Evolutionary conservation across 1,284 basidiomycete genomes (phyloP).

Genomic region (Rugosomyces carneus): DNA sequence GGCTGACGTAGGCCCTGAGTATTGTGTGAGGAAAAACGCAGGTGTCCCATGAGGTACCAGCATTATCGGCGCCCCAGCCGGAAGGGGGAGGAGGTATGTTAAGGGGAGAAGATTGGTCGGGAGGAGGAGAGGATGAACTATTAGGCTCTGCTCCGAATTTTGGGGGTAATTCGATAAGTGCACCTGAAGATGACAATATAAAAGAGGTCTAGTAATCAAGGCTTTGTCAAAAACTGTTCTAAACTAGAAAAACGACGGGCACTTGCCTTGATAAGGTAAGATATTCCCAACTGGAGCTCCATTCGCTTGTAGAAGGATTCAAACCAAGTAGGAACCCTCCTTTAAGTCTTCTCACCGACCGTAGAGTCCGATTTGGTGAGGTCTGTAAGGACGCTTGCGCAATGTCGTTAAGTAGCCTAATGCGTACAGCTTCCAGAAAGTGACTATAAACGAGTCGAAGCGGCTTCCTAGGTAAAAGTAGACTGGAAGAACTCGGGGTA

Average conservation of each 20-base stretch:
- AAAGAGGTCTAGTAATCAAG: constrained; percentile 38
- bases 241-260: background rate
- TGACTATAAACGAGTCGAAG: constrained; percentile 41
- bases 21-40: constrained; percentile 62
- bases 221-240: constrained; percentile 9
- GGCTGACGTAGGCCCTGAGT: constrained; percentile 55
- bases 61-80: constrained; percentile 57
- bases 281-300: constrained; percentile 59
- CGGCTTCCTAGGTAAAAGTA: constrained; percentile 35
- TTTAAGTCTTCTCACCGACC: constrained; percentile 40
- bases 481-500: constrained; percentile 16
- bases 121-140: constrained; percentile 54
- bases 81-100: constrained; percentile 32
- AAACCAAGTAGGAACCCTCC: constrained; percentile 56
- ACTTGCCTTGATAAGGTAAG: constrained; percentile 40
- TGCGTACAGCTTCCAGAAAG: constrained; percentile 38
- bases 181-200: constrained; percentile 55
- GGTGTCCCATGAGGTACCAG: constrained; percentile 66
- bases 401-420: constrained; percentile 51
- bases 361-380: constrained; percentile 15
- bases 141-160: constrained; percentile 33
- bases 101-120: constrained; percentile 42
- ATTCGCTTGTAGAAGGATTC: constrained; percentile 39
- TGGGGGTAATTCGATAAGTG: constrained; percentile 32
- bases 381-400: constrained; percentile 28